Evolutionary conservation across 306 rosid species (phyloP), one percentile per base, ranked within the genome.

Genomic region (Ochetophila trinervis): DNA sequence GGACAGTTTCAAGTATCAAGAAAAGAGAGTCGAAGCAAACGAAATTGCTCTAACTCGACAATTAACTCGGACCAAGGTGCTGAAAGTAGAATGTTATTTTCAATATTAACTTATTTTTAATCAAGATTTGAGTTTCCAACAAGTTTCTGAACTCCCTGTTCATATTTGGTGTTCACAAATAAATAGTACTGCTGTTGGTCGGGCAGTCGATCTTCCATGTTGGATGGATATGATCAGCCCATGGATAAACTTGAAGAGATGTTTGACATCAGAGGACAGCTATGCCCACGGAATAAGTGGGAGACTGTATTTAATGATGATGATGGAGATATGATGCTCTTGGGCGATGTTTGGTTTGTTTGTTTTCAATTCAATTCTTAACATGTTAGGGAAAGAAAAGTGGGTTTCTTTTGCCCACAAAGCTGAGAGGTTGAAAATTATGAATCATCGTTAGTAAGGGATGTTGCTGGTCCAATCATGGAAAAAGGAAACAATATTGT

Each of bases 131-230:
- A 1, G 49, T 27, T 23, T 19, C 34, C 58, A 19, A 17, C 23
- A 18, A 45, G 64, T 72, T 55, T 71, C 79, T 80, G 57, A 87
- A 61, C 23, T 8, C n/a, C 42, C 6, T 63, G 62, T 19, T 5
- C 21, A 3, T 67, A 2, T 8, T 57, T 79, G 63, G 62, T 55
- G 20, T 76, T 10, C 30, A 45, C 88, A 90, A 86, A 94, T 94
- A 97, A 95, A 90, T 73, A 97, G 95, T 3, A 79, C 88, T 45
- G 95, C 95, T 14, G 99, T 94, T 7, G 99, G 97, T 44, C 96
- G 99, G 20, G 99, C 97, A 0, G 96, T 94, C 74, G 99, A 94
- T 80, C 75, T 94, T 79, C 90, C 30, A 81, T 53, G 65, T 81
- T 94, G 78, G 88, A 84, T 62, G 97, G 99, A 1, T 90, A 94